Evolutionary conservation across 2,329 filamentous ascomycete species (phyloP).

Genomic region (Metarhizium guizhouense): DNA sequence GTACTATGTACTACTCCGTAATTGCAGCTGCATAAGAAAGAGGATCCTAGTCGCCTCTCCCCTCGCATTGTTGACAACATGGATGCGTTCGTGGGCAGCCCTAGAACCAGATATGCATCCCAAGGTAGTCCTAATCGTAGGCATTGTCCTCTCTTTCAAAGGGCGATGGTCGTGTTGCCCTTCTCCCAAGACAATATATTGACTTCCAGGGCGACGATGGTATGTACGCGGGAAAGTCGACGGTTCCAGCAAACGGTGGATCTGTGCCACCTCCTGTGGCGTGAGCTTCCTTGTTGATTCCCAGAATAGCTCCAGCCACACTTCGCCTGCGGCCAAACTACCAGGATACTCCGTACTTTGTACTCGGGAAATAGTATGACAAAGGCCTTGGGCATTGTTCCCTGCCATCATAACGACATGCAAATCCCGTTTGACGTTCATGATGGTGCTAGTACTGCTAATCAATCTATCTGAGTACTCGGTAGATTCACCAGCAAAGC

Average conservation of each 20-base stretch:
- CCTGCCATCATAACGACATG: too few species aligned
- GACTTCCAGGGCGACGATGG: not conserved
- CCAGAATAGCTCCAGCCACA: constrained; percentile 14
- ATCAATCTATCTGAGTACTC: too few species aligned
- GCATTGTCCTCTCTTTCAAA: not conserved
- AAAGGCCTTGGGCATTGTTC: too few species aligned
- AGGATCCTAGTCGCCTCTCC: not conserved
- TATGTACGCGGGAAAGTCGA: not conserved
- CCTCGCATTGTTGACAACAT: not conserved
- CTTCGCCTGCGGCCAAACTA: not conserved
- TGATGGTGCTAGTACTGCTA: too few species aligned
- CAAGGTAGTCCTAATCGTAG: not conserved
- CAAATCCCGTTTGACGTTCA: too few species aligned
- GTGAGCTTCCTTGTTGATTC: constrained; percentile 8
- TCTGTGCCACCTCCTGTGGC: constrained; percentile 15
- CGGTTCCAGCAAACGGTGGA: not conserved
- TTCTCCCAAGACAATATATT: not conserved
- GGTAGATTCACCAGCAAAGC: too few species aligned
- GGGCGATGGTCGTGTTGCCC: not conserved
- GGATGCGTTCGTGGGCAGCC: not conserved
- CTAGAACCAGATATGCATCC: not conserved
- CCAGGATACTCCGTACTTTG: too few species aligned
- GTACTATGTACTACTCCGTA: not conserved
- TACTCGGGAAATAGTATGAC: too few species aligned
- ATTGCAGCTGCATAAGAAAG: not conserved